A percentile compares a stretch with the other conserved stretches of the same genome.
Evolutionary conservation across 768 basidiomycete genomes (phyloP).

Genomic region (Mrakia frigida): DNA sequence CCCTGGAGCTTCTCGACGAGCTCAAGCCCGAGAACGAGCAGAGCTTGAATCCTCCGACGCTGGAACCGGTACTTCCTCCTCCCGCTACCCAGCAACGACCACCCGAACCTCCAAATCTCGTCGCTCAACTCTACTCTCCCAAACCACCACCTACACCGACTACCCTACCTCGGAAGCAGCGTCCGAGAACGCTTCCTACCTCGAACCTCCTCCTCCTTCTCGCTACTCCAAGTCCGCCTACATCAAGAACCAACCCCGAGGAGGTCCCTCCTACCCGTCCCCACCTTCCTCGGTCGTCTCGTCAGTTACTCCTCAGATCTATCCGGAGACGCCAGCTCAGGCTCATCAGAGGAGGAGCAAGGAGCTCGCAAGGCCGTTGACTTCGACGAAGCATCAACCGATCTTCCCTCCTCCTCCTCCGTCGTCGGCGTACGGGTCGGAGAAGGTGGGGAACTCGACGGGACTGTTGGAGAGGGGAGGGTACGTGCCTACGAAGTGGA

Average conservation of each 20-base stretch:
- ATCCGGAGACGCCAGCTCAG: conserved; percentile 32
- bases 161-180: background rate
- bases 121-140: conserved; percentile 27
- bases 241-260: background rate
- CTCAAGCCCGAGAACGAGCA: background rate
- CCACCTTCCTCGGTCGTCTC: conserved; percentile 30
- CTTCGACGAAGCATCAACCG: background rate
- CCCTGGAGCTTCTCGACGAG: background rate
- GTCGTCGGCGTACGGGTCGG: background rate
- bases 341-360: conserved; percentile 17
- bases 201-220: conserved; percentile 20
- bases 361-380: background rate
- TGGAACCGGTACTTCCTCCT: background rate
- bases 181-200: background rate
- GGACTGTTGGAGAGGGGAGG: background rate
- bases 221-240: background rate
- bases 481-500: conserved; percentile 31
- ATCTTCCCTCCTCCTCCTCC: conserved; percentile 5
- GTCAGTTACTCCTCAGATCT: conserved; percentile 26
- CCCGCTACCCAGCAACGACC: conserved; percentile 24
- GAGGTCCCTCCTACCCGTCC: conserved; percentile 10
- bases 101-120: conserved; percentile 25
- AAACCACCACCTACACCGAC: conserved; percentile 25
- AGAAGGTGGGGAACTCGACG: background rate
- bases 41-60: conserved; percentile 9